These are phyloP conservation scores for Skeletonema costatum DNA, from an alignment of 108 stramenopile genomes.

Conservation along the genomic window DNA sequence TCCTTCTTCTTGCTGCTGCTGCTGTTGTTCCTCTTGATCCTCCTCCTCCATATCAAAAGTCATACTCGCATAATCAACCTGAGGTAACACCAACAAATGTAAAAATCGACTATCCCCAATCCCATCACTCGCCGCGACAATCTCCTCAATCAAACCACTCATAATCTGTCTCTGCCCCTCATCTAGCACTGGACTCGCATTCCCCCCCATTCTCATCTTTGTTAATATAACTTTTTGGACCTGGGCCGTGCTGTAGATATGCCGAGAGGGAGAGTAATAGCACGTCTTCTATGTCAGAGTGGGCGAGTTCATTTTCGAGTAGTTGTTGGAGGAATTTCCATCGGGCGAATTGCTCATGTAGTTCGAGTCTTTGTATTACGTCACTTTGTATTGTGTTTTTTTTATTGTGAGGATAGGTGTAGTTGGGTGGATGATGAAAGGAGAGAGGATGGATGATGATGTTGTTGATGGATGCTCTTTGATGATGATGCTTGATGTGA, in stretches of 20 bases:
- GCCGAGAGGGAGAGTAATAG: constrained; percentile 39
- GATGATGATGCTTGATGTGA: neutral
- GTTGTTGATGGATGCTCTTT: too few relatives aligned
- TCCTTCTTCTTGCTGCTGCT: neutral
- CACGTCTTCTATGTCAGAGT: constrained; percentile 48
- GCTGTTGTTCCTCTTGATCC: neutral
- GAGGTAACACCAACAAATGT: constrained; percentile 23
- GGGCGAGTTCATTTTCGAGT: constrained; percentile 63
- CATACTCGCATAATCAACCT: constrained; percentile 8
- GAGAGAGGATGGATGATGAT: neutral
- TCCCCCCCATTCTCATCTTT: constrained; percentile 32
- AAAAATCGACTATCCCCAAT: constrained; percentile 23
- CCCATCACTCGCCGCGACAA: constrained; percentile 6
- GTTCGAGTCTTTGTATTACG: constrained; percentile 40
- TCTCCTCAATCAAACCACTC: constrained; percentile 6
- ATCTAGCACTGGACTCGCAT: constrained; percentile 21
- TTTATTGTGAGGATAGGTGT: neutral
- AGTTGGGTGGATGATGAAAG: neutral
- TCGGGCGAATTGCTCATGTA: constrained; percentile 55
- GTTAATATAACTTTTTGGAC: neutral
- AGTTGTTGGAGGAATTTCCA: constrained; percentile 80
- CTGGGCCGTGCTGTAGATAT: constrained; percentile 49
- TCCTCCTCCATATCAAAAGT: constrained; percentile 7
- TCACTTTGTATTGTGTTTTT: neutral
- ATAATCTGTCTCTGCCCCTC: constrained; percentile 7